Conservation (phyloP, 2,329 filamentous ascomycete species). For the Phyllosticta citriasiana region DNA sequence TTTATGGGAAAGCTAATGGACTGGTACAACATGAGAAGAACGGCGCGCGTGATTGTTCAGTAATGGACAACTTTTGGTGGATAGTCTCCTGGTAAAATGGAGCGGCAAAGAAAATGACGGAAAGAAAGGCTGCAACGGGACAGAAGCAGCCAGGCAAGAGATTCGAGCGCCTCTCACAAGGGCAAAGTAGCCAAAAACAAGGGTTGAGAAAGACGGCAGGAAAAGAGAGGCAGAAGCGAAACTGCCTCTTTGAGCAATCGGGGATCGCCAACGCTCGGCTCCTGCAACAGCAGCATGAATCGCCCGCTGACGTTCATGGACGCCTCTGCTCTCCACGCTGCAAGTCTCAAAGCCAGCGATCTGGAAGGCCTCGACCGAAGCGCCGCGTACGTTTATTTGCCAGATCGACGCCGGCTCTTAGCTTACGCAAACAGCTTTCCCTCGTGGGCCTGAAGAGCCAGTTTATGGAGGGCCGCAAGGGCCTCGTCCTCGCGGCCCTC, state of each 20-base stretch:
- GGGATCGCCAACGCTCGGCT: neutral
- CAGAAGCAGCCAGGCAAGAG: too few species aligned
- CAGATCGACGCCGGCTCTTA: neutral
- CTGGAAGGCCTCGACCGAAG: neutral
- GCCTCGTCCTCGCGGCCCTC: neutral
- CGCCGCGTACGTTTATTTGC: neutral
- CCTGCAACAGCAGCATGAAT: neutral
- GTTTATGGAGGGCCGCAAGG: neutral
- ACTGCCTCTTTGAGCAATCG: neutral
- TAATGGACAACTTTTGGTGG: too few species aligned
- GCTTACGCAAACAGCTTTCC: neutral
- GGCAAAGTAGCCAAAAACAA: too few species aligned
- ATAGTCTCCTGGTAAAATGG: too few species aligned
- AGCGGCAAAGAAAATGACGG: too few species aligned
- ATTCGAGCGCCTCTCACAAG: too few species aligned
- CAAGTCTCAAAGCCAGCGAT: neutral
- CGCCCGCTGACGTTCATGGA: neutral
- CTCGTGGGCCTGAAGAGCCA: neutral
- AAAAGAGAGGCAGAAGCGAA: neutral
- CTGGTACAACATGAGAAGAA: neutral
- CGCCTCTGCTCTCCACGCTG: neutral
- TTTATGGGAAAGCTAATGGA: neutral
- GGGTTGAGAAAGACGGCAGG: too few species aligned
- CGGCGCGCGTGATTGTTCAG: too few species aligned
- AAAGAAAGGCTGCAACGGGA: too few species aligned